Conservation (phyloP, 2,329 filamentous ascomycete genomes). For the Dactylellina parvicollis region DNA sequence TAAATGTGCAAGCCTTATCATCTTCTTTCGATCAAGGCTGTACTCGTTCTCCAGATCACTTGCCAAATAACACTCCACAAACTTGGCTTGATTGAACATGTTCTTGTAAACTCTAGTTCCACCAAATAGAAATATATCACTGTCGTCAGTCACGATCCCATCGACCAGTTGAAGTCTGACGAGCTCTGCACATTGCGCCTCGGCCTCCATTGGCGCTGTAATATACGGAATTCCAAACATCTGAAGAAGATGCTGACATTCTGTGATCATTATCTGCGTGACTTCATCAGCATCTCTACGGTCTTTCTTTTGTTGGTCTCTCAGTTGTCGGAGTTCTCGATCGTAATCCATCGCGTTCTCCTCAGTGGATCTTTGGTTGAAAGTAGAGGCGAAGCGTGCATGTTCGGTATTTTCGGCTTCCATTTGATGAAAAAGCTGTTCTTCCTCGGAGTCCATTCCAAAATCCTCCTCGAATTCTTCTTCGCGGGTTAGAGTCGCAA, state of each 20-base stretch:
- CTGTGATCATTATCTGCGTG: slow-evolving; percentile 91
- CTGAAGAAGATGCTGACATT: slow-evolving; percentile 88
- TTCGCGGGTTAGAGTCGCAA: slow-evolving; percentile 35
- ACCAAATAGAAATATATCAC: slow-evolving; percentile 94
- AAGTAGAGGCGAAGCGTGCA: slow-evolving; percentile 84
- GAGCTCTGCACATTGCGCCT: slow-evolving; percentile 95
- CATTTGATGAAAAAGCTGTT: slow-evolving; percentile 84
- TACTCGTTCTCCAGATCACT: slow-evolving; percentile 88
- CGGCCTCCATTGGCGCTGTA: slow-evolving; percentile 98
- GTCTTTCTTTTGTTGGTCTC: slow-evolving; percentile 95
- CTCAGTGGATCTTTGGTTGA: slow-evolving; percentile 74
- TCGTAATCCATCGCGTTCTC: slow-evolving; percentile 85
- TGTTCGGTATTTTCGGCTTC: slow-evolving; percentile 93
- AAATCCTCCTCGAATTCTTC: slow-evolving; percentile 59
- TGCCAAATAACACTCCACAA: slow-evolving; percentile 92
- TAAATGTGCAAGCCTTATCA: slow-evolving; percentile 89
- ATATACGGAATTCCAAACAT: slow-evolving; percentile 96
- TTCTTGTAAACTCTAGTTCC: slow-evolving; percentile 98
- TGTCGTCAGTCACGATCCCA: slow-evolving; percentile 97
- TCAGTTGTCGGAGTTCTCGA: slow-evolving; percentile 82
- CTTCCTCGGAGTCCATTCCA: slow-evolving; percentile 73
- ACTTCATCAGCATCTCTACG: slow-evolving; percentile 96
- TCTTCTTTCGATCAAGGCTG: slow-evolving; percentile 81
- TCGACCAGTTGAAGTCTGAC: slow-evolving; percentile 88
- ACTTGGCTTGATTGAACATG: slow-evolving; percentile 99